Evolutionary conservation across 352 stramenopile genomes (phyloP).

Genomic region (Globisporangium emineosum): DNA sequence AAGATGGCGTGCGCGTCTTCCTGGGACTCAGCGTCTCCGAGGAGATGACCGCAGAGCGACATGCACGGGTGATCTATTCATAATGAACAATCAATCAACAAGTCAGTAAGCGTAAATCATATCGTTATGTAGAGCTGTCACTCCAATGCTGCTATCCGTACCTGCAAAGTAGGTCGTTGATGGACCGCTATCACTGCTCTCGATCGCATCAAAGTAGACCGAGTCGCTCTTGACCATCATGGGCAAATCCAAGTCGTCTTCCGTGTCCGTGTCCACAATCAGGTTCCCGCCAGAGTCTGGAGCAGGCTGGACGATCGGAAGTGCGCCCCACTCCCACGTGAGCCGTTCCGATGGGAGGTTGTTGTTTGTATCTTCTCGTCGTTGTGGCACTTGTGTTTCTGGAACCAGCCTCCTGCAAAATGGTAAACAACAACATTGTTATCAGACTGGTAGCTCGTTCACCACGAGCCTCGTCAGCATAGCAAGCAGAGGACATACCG

Average conservation of each 20-base stretch:
- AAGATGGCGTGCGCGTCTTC: slow-evolving; percentile 60
- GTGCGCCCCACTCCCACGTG: slow-evolving; percentile 49
- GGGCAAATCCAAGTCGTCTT: slow-evolving; percentile 31
- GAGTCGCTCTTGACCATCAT: slow-evolving; percentile 66
- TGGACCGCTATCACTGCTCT: slow-evolving; percentile 27
- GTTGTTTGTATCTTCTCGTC: slow-evolving; percentile 5
- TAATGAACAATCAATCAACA: not conserved
- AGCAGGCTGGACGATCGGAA: slow-evolving; percentile 35
- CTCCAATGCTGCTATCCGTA: not conserved
- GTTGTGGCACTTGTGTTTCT: slow-evolving; percentile 14
- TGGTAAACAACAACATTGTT: not conserved
- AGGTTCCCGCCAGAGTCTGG: not conserved
- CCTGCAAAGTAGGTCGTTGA: slow-evolving; percentile 10
- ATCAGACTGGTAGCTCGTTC: not conserved
- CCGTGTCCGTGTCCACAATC: slow-evolving; percentile 15
- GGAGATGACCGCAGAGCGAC: slow-evolving; percentile 70
- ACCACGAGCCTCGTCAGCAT: not conserved
- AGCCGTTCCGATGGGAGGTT: slow-evolving; percentile 31
- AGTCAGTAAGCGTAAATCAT: not conserved
- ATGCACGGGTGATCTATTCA: slow-evolving; percentile 49
- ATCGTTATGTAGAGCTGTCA: not conserved
- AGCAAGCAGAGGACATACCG: slow-evolving; percentile 13
- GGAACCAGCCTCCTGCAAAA: slow-evolving; percentile 2
- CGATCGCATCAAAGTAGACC: slow-evolving; percentile 79
- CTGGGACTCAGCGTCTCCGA: slow-evolving; percentile 34